phyloP scores from a whole-genome alignment of 495 filamentous ascomycete genomes.

The Cairneyella variabilis region DNA sequence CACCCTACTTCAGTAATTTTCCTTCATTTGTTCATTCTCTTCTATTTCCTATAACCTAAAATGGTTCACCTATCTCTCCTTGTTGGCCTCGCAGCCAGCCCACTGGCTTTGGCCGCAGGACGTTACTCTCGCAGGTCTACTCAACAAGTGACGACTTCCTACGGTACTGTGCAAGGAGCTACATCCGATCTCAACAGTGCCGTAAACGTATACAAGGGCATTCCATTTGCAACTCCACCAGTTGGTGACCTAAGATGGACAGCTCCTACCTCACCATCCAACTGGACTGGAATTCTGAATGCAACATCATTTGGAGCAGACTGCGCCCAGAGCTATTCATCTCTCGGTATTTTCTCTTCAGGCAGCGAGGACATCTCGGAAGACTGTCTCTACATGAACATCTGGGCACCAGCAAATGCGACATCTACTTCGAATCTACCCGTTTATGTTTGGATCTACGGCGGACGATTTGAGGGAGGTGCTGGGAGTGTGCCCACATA shows the following conservation, averaged over 20 bases:
- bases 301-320: constrained; percentile 7
- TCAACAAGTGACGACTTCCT: too few relatives aligned
- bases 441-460: constrained; percentile 40
- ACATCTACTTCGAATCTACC: constrained; percentile 22
- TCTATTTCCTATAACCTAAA: too few relatives aligned
- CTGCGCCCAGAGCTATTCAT: constrained; percentile 6
- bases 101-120: too few relatives aligned
- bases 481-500: constrained; percentile 32
- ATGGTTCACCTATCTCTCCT: too few relatives aligned
- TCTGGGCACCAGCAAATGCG: constrained; percentile 28
- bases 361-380: too few relatives aligned
- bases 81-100: too few relatives aligned
- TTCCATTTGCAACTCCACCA: constrained; percentile 19
- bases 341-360: constrained; percentile 3
- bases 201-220: constrained; percentile 18
- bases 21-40: too few relatives aligned
- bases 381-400: constrained; percentile 25
- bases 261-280: constrained; percentile 2
- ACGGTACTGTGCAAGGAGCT: too few relatives aligned
- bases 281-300: constrained; percentile 5
- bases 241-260: constrained; percentile 12
- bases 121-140: too few relatives aligned
- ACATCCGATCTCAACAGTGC: too few relatives aligned
- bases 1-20: too few relatives aligned
- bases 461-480: constrained; percentile 31